Base-by-base conservation (phyloP, 805 yeast species). In the Candida fluviatilis region DNA sequence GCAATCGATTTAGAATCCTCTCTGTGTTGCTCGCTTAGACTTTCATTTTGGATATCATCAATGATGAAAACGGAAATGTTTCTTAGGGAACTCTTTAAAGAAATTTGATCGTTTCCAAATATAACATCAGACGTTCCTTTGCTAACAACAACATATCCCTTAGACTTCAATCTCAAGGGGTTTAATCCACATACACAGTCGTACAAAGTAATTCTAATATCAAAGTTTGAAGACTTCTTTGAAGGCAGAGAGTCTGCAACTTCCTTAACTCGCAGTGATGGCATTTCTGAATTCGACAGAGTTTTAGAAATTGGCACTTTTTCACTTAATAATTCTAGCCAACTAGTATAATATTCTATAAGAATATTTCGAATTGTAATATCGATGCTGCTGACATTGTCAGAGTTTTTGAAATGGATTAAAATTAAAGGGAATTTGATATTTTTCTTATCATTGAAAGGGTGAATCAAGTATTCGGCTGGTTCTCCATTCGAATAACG, bases 171-270 rank as follows among this genome's bases (percentile, higher is more conserved):
- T 38, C 81, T 58, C 6, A 77, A 76, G 0, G 96, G 95, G 18
- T 67, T 72, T 18, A 87, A 51, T 0, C 84, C 84, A 24, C 87
- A 42, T 0, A 76, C 66, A 41, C 82, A 74, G 41, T 84, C 84
- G 10, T 71, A 52, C 17, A 78, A 51, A 1, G 60, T 51, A 19
- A 71, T 40, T 28, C 64, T 49, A 16, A 64, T 38, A 30, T 66
- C 70, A 8, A 54, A 42, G 17, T 47, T 42, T 13, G 35, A 34
- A 12, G 31, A 5, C 10, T 25, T n/a, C n/a, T 6, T 17, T 6
- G 4, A 4, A n/a, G n/a, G n/a, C n/a, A n/a, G n/a, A n/a, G n/a
- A 17, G 7, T 31, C 26, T n/a, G n/a, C n/a, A n/a, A n/a, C n/a
- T n/a, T n/a, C n/a, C n/a, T n/a, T n/a, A n/a, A n/a, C n/a, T n/a